Base-by-base conservation (phyloP, 176 grass and related monocot genomes). In the Poa annua region DNA sequence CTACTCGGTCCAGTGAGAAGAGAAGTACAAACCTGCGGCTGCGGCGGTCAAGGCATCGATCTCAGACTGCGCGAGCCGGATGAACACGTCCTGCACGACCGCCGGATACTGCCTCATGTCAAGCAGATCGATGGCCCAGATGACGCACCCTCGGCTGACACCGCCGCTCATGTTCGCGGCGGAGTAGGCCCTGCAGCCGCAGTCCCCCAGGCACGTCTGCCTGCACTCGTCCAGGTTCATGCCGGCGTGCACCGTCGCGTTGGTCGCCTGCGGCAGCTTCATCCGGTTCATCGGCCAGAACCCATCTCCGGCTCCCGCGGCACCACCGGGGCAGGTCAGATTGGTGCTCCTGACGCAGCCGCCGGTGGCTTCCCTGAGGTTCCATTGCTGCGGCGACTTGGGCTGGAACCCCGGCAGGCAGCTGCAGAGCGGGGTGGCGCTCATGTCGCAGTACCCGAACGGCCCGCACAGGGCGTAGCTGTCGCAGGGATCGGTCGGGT, bases 321-420 rank as follows among this genome's bases (percentile, higher is more conserved):
- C 41, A 9, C 6, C 8, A 11, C 32, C 82, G 69, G 61, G 12
- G 26, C 91, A 93, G 71, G 54, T 76, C 2, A 93, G 48, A 13
- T 26, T 73, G 17, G 78, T 57, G 8, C 0, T 88, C 85, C 76
- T 53, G 10, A 82, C 85, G 57, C 91, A 93, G 1, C 91, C 91
- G 79, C 36, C 74, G 3, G 50, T 7, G 11, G 32, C 36, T 76
- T 87, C 83, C 47, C 77, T 69, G 71, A 87, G 70, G 6, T 8
- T 41, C 91, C 91, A 92, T 13, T 87, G 71, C 65, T 49, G 56
- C 65, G 32, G 57, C 25, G 81, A 90, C 77, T 25, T 59, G 8
- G 91, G 88, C 52, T 24, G 2, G 81, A 92, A 92, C 22, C 91
- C 87, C 57, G 81, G 84, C 13, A 92, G 66, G 63, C 90, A 92